phyloP scores from a whole-genome alignment of 441 rosid species.

The Omphalea diandra region DNA sequence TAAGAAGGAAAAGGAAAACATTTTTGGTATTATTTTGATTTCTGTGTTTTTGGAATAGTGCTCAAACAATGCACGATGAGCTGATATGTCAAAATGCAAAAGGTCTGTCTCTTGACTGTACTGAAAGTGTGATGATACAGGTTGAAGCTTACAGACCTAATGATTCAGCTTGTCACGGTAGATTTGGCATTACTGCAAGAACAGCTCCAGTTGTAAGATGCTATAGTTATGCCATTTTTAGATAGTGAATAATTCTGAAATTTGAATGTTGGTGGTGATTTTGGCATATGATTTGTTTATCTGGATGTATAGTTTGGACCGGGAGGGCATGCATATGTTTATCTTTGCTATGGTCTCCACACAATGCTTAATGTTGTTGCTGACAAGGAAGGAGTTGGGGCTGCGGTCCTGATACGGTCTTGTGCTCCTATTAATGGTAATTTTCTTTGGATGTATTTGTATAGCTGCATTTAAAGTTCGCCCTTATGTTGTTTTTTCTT shows the following conservation, averaged over 20 bases:
- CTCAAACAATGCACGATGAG: no score
- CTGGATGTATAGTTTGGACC: slow-evolving; percentile 70
- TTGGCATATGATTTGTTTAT: slow-evolving; percentile 4
- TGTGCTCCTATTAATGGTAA: slow-evolving; percentile 85
- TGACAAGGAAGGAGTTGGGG: slow-evolving; percentile 85
- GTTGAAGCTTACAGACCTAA: slow-evolving; percentile 95
- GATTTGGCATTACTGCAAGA: slow-evolving; percentile 78
- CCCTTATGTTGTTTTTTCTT: background rate
- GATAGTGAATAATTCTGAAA: background rate
- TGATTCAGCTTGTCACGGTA: slow-evolving; percentile 92
- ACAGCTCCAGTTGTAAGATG: slow-evolving; percentile 77
- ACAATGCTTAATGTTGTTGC: slow-evolving; percentile 90
- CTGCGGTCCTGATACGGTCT: slow-evolving; percentile 79
- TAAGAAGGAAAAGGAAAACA: no score
- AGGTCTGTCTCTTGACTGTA: background rate
- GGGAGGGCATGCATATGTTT: slow-evolving; percentile 92
- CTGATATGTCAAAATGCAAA: background rate
- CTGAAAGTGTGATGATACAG: slow-evolving; percentile 30
- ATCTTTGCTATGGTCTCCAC: slow-evolving; percentile 88
- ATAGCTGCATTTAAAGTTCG: background rate
- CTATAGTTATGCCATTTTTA: background rate
- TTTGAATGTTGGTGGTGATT: background rate
- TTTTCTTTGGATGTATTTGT: background rate
- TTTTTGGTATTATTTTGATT: no score
- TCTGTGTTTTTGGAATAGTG: background rate